These are phyloP conservation scores for Microcyclosporella mali DNA, from an alignment of 2,329 filamentous ascomycete genomes.

Conservation along the genomic window DNA sequence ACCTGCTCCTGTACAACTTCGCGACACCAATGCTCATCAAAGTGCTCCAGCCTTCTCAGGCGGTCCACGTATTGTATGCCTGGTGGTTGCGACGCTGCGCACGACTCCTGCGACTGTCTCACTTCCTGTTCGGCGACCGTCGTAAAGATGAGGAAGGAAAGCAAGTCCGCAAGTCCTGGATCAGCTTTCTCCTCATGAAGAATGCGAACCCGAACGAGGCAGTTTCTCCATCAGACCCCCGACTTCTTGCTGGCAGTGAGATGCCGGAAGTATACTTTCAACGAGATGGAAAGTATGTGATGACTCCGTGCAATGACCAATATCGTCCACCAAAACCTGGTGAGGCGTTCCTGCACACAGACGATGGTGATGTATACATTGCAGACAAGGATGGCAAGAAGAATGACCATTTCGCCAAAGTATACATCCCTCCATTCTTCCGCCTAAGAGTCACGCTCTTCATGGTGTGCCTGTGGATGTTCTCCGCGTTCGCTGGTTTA, in stretches of 20 bases:
- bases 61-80: constrained; percentile 75
- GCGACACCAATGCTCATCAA: constrained; percentile 81
- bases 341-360: constrained; percentile 71
- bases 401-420: constrained; percentile 47
- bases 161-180: constrained; percentile 28
- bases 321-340: constrained; percentile 85
- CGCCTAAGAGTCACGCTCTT: constrained; percentile 73
- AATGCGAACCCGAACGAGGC: constrained; percentile 8
- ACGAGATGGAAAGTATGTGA: constrained; percentile 74
- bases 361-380: constrained; percentile 49
- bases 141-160: constrained; percentile 74
- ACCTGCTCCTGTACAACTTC: constrained; percentile 95
- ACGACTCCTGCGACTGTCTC: constrained; percentile 69
- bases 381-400: constrained; percentile 29
- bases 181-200: constrained; percentile 16
- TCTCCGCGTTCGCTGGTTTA: constrained; percentile 82
- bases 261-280: constrained; percentile 47
- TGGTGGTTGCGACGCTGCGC: constrained; percentile 97
- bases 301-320: constrained; percentile 90
- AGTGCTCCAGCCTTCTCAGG: constrained; percentile 78
- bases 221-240: constrained; percentile 12
- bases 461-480: constrained; percentile 85
- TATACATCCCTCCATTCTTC: constrained; percentile 78
- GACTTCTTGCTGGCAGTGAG: neutral
- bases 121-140: constrained; percentile 87